Evolutionary conservation across 192 early-diverging fungal genomes (phyloP).

Genomic region (Coemansia sp.): DNA sequence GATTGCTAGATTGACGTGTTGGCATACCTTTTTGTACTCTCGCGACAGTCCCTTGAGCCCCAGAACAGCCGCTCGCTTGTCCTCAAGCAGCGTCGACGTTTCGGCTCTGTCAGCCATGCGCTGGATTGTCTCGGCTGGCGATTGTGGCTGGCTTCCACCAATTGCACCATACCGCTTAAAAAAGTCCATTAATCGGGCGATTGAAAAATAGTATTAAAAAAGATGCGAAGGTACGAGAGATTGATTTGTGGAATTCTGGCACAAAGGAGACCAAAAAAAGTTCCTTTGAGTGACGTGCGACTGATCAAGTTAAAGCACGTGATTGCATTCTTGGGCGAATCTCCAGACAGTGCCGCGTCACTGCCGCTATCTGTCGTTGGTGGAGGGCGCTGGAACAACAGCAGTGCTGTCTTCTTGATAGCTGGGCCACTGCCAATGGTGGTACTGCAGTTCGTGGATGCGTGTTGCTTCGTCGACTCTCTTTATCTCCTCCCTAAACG

Average conservation of each 20-base stretch:
- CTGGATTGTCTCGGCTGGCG: conserved; percentile 71
- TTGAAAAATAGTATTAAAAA: conserved; percentile 9
- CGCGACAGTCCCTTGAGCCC: conserved; percentile 81
- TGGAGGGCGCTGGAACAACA: background rate
- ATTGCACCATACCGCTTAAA: conserved; percentile 53
- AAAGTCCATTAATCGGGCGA: conserved; percentile 32
- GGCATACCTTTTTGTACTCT: conserved; percentile 65
- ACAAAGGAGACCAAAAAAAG: background rate
- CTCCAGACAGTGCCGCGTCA: background rate
- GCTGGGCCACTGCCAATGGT: conserved; percentile 6
- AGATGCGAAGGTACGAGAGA: background rate
- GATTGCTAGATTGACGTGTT: background rate
- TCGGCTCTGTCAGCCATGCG: conserved; percentile 79
- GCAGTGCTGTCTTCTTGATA: background rate
- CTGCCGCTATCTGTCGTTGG: background rate
- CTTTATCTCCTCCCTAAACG: conserved; percentile 75
- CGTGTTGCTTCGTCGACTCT: conserved; percentile 68
- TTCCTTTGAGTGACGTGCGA: background rate
- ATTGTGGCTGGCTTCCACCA: conserved; percentile 49
- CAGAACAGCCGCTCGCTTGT: conserved; percentile 82
- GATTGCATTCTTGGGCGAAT: background rate
- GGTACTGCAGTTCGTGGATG: conserved; percentile 58
- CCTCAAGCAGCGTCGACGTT: conserved; percentile 85
- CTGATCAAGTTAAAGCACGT: background rate
- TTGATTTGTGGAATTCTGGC: background rate